phyloP scores from a whole-genome alignment of 2,329 filamentous ascomycete species.

The Sporothrix schenckii region DNA sequence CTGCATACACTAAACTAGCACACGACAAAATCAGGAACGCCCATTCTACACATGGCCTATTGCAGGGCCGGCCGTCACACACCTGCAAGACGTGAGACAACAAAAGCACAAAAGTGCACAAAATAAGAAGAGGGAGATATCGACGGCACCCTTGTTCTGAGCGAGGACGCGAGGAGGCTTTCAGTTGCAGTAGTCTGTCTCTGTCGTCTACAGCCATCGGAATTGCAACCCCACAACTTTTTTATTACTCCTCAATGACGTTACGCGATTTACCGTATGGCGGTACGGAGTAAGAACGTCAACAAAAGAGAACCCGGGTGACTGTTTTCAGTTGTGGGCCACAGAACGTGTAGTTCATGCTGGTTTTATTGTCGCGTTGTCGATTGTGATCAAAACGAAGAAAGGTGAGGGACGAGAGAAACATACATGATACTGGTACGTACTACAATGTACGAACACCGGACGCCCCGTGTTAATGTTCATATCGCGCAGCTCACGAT shows the following conservation, averaged over 20 bases:
- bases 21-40: neutral
- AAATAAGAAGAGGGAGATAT: neutral
- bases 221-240: neutral
- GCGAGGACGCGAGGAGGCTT: constrained; percentile 19
- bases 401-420: neutral
- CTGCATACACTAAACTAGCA: neutral
- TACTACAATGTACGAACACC: neutral
- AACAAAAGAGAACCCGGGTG: neutral
- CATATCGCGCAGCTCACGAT: neutral
- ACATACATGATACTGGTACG: neutral
- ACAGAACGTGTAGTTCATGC: constrained; percentile 12
- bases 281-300: neutral
- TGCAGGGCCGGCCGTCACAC: constrained; percentile 20
- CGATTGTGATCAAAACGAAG: neutral
- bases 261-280: neutral
- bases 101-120: neutral
- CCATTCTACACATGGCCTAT: constrained; percentile 15
- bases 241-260: constrained; percentile 1
- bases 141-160: constrained; percentile 11
- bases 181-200: constrained; percentile 10
- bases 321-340: constrained; percentile 1
- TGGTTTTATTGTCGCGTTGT: neutral
- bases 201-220: neutral
- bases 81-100: neutral
- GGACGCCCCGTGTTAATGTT: neutral